Evolutionary conservation across 768 basidiomycete species (phyloP).

Genomic region (Naematelia encephala): DNA sequence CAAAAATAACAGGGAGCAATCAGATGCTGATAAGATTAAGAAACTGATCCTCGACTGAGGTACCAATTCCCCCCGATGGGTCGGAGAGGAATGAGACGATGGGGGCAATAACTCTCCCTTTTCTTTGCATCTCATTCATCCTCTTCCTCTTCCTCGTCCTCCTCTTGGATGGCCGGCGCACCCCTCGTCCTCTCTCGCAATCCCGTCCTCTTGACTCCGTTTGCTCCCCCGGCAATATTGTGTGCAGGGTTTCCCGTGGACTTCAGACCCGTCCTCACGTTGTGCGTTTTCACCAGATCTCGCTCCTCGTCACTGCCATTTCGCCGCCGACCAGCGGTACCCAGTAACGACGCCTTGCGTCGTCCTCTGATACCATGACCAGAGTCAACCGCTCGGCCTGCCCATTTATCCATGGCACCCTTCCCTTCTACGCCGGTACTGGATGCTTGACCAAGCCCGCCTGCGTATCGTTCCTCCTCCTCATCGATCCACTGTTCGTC

Average conservation of each 20-base stretch:
- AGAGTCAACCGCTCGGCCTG: neutral
- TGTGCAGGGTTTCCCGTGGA: neutral
- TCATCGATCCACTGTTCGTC: constrained; percentile 52
- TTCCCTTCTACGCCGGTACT: neutral
- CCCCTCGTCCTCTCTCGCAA: neutral
- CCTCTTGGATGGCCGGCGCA: constrained; percentile 22
- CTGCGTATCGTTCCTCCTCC: constrained; percentile 43
- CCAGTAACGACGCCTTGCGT: neutral
- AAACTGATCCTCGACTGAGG: too few relatives aligned
- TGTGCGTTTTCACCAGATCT: neutral
- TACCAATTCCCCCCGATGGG: too few relatives aligned
- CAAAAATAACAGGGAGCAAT: too few relatives aligned
- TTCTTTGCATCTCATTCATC: too few relatives aligned
- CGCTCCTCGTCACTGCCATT: neutral
- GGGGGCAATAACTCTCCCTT: too few relatives aligned
- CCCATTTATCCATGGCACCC: neutral
- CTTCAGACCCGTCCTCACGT: neutral
- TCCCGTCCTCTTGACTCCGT: neutral
- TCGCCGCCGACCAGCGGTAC: neutral
- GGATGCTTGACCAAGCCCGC: constrained; percentile 47
- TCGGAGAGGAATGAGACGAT: too few relatives aligned
- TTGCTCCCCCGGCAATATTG: neutral
- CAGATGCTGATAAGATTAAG: too few relatives aligned
- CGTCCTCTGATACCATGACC: neutral
- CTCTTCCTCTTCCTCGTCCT: constrained; percentile 30